phyloP scores from a whole-genome alignment of 2,329 filamentous ascomycete species.

The Monilinia laxa region DNA sequence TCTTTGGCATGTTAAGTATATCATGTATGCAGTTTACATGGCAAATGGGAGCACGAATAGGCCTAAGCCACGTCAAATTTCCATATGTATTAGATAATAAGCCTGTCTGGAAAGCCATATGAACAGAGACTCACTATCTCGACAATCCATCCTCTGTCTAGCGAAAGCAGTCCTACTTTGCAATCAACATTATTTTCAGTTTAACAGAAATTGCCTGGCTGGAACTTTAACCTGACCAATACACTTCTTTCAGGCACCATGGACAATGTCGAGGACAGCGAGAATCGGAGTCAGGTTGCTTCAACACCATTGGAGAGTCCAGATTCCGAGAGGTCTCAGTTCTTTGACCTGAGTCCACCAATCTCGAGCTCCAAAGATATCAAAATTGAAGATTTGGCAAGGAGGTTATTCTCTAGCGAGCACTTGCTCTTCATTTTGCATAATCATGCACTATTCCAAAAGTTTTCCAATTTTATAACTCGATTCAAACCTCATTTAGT shows the following conservation, averaged over 20 bases:
- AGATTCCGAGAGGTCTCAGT: background rate
- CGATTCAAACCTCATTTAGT: slow-evolving; percentile 26
- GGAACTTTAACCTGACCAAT: background rate
- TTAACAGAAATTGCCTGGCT: background rate
- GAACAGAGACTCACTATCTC: background rate
- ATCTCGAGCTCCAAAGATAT: slow-evolving; percentile 16
- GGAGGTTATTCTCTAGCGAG: slow-evolving; percentile 25
- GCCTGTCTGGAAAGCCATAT: background rate
- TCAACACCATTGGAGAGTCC: background rate
- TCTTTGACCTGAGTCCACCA: background rate
- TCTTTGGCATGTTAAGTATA: background rate
- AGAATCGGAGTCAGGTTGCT: background rate
- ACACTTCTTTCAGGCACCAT: background rate
- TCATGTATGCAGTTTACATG: background rate
- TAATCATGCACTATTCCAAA: slow-evolving; percentile 28
- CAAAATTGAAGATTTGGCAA: slow-evolving; percentile 28
- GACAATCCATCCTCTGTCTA: background rate
- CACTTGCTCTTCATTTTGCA: slow-evolving; percentile 31
- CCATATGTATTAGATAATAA: background rate
- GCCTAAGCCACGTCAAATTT: background rate
- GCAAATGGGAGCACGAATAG: too few species aligned
- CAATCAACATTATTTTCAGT: background rate
- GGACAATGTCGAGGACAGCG: background rate
- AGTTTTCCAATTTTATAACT: slow-evolving; percentile 32
- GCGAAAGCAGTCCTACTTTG: background rate